These are phyloP conservation scores for Zoysia japonica DNA, from an alignment of 176 grass and related monocot genomes.

Conservation along the genomic window DNA sequence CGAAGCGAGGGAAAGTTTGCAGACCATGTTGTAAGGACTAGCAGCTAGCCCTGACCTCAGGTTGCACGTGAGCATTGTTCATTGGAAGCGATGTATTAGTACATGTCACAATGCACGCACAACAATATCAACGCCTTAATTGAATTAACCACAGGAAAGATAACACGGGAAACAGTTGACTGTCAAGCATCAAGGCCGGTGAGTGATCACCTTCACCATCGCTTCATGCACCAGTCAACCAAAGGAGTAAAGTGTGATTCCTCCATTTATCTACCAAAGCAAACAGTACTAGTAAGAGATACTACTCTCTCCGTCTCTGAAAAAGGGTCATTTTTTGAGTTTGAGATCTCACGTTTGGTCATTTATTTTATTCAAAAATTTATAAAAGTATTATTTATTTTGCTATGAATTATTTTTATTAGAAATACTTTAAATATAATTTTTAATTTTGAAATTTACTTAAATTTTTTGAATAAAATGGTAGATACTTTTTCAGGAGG, in stretches of 20 bases:
- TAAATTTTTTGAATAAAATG: no score
- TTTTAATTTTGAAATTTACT: no score
- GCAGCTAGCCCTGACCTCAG: not conserved
- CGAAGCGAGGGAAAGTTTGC: not conserved
- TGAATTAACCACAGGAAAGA: not conserved
- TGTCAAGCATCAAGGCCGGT: slow-evolving; percentile 21
- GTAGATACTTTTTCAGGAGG: no score
- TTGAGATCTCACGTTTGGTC: no score
- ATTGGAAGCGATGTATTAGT: not conserved
- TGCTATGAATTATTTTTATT: no score
- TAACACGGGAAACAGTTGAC: slow-evolving; percentile 27
- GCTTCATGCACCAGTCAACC: slow-evolving; percentile 6
- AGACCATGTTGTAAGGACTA: not conserved
- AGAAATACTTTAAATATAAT: no score
- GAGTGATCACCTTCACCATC: slow-evolving; percentile 11
- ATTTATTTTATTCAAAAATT: no score
- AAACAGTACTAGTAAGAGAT: not conserved
- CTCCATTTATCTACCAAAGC: slow-evolving; percentile 48
- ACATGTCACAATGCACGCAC: not conserved
- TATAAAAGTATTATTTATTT: no score
- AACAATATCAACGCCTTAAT: not conserved
- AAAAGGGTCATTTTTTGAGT: no score
- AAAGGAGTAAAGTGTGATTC: slow-evolving; percentile 37
- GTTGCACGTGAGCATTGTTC: slow-evolving; percentile 9
- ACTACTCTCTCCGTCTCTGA: no score